phyloP scores from a whole-genome alignment of 495 filamentous ascomycete species.

The Aspergillus funiculosus region DNA sequence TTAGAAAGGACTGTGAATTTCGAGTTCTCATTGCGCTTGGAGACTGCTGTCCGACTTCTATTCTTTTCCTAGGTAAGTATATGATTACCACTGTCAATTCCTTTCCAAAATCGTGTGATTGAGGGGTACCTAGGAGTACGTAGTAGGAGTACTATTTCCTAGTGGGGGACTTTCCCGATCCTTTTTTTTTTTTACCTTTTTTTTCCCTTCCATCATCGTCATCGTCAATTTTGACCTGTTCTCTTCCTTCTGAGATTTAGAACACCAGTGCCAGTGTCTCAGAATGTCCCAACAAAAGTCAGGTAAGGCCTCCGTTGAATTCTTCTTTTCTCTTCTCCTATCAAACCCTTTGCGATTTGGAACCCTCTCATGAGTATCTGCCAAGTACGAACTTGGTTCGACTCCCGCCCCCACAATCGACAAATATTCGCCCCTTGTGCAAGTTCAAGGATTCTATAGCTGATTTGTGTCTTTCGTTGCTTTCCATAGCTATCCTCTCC shows the following conservation, averaged over 20 bases:
- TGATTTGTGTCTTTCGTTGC: constrained; percentile 6
- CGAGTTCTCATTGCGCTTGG: too few species aligned
- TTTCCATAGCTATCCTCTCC: constrained; percentile 75
- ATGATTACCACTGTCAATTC: neutral
- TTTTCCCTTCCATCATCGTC: constrained; percentile 9
- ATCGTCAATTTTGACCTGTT: constrained; percentile 9
- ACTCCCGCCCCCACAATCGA: constrained; percentile 16
- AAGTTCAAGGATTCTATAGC: constrained; percentile 3
- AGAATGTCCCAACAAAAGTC: constrained; percentile 43
- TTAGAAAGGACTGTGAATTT: too few species aligned
- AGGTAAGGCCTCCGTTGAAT: constrained; percentile 31
- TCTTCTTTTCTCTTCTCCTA: neutral
- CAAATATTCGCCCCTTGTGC: constrained; percentile 9
- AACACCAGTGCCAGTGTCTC: constrained; percentile 21
- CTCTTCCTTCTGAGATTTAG: constrained; percentile 17
- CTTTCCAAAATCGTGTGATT: constrained; percentile 7
- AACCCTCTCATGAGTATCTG: constrained; percentile 16
- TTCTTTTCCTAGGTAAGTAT: neutral
- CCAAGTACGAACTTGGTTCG: constrained; percentile 17
- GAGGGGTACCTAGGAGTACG: too few species aligned
- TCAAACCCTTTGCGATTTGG: constrained; percentile 18
- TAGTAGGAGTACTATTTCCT: too few species aligned
- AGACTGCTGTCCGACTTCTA: neutral
- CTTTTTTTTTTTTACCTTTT: constrained; percentile 12
- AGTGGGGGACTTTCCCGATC: constrained; percentile 14